phyloP scores from a whole-genome alignment of 805 yeast genomes.

The Candida ipomoeae region DNA sequence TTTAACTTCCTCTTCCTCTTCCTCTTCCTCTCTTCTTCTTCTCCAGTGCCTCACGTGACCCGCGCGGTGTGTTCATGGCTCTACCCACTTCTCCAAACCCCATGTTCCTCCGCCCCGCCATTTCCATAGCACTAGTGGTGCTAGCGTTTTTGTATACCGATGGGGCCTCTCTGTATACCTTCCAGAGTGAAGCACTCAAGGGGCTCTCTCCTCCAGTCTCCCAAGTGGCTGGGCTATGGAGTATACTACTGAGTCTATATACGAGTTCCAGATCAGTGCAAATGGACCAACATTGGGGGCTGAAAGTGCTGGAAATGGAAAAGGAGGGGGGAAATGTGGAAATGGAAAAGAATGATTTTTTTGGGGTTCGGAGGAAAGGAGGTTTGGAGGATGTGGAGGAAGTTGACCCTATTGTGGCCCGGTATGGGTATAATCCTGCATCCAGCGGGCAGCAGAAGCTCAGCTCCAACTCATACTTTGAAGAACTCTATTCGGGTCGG shows the following conservation, averaged over 20 bases:
- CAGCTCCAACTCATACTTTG: conserved; percentile 16
- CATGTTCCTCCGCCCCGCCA: conserved; percentile 1
- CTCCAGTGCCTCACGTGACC: neutral
- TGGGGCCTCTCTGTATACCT: neutral
- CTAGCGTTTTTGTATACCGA: neutral
- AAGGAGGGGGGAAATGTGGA: neutral
- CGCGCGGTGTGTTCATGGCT: neutral
- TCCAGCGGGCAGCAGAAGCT: conserved; percentile 15
- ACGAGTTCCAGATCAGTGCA: too few relatives aligned
- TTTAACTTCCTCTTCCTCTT: too few relatives aligned
- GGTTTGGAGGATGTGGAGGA: too few relatives aligned
- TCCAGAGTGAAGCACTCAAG: neutral
- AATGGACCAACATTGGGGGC: too few relatives aligned
- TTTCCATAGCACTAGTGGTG: neutral
- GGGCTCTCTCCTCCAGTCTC: neutral
- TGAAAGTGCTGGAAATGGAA: too few relatives aligned
- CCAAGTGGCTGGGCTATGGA: too few relatives aligned
- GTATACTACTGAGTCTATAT: too few relatives aligned
- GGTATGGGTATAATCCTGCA: conserved; percentile 14
- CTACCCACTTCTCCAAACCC: too few relatives aligned
- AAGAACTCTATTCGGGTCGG: conserved; percentile 18
- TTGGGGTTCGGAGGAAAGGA: too few relatives aligned
- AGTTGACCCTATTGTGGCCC: conserved; percentile 1
- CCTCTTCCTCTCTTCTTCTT: too few relatives aligned
- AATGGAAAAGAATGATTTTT: too few relatives aligned